Conservation (phyloP, 331 rosid genomes). For the Malus hybrid region DNA sequence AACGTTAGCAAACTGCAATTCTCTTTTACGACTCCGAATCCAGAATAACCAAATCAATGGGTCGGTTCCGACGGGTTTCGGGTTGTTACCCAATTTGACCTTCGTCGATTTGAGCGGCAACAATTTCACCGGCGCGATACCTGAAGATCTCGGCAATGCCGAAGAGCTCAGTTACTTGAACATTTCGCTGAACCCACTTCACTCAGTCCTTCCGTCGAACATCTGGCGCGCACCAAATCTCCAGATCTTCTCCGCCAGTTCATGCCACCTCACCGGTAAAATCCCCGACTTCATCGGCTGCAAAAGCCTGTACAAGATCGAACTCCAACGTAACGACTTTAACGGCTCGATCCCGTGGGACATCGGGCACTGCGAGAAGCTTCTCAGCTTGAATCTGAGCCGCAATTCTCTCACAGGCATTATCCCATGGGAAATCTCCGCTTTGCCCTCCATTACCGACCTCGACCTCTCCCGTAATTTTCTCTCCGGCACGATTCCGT, state of each 20-base stretch:
- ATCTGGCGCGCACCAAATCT: constrained; percentile 61
- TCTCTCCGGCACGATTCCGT: constrained; percentile 83
- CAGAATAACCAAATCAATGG: constrained; percentile 68
- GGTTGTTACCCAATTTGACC: constrained; percentile 45
- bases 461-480: constrained; percentile 74
- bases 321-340: constrained; percentile 55
- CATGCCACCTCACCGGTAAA: constrained; percentile 39
- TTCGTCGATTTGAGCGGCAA: constrained; percentile 71
- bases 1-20: constrained; percentile 43
- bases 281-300: constrained; percentile 81
- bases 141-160: constrained; percentile 56
- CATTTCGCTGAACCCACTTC: constrained; percentile 59
- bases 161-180: constrained; percentile 41
- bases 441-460: constrained; percentile 68
- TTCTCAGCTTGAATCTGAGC: constrained; percentile 52
- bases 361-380: constrained; percentile 66
- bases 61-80: constrained; percentile 55
- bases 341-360: constrained; percentile 73
- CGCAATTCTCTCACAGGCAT: constrained; percentile 65
- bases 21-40: constrained; percentile 54
- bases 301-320: constrained; percentile 48
- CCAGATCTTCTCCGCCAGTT: constrained; percentile 69
- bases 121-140: constrained; percentile 54
- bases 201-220: constrained; percentile 35
- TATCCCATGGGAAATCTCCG: constrained; percentile 84